Evolutionary conservation across 1,139 yeast species (phyloP), one percentile per base, ranked within the genome.

Genomic region (Lodderomyces margitis): DNA sequence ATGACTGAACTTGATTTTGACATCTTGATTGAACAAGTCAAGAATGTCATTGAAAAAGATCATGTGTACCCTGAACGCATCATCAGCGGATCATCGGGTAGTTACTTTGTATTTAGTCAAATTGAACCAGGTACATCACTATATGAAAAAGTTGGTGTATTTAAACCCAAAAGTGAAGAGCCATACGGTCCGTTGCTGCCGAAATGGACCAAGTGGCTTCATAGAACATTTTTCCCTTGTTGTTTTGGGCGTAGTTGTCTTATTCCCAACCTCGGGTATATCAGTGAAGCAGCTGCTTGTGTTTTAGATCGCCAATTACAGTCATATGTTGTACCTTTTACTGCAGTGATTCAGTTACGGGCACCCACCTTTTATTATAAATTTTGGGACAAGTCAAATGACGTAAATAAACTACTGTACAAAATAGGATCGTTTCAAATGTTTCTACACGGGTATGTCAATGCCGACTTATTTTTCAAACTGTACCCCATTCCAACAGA

Each of bases 181-280:
- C 92, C 91, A 0, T 84, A 84, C 54, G 92, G 91, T 0, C 87
- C 89, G 0, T 56, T 84, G 41, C 80, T 86, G 5, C 91, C 91
- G 0, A 84, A 84, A 57, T 82, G 91, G 89, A 78, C 87, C 2
- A 84, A 84, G 61, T 84, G 91, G 91, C 58, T 83, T 7, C 91
- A 84, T 56, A 61, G 91, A 46, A 84, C 83, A 23, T 72, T 83
- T 48, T 84, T 83, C 46, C 91, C 91, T 0, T 84, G 89, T 53
- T 83, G 81, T 55, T 84, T 84, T 61, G 91, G 92, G 2, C 59
- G 92, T 42, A 76, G 85, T 30, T 83, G 89, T 53, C 62, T 84
- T 44, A 82, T 84, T 21, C 88, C 88, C 0, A 84, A 84, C 55
- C 68, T 81, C 37, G 91, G 88, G 0, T 84, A 83, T 57, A 71